These are phyloP conservation scores for Thuidium tamariscinum DNA, from an alignment of 225 moss, liverwort and hornwort genomes.

Conservation along the genomic window DNA sequence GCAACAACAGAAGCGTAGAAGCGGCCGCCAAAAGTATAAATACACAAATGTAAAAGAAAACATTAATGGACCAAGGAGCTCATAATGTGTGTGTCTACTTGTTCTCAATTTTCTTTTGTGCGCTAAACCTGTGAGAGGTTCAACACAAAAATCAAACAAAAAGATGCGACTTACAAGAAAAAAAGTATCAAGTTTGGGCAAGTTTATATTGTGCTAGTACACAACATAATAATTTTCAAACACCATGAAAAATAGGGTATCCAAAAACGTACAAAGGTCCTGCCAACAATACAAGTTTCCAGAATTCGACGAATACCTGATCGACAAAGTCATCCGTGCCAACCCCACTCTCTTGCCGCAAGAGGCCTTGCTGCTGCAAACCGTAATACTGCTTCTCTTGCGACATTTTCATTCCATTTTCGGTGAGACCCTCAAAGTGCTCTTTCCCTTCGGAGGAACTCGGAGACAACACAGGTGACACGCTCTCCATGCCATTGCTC, in stretches of 20 bases:
- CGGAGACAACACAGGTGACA: constrained; percentile 30
- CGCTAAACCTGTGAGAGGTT: not conserved
- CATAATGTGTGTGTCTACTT: not conserved
- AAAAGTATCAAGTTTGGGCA: not conserved
- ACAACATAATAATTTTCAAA: not conserved
- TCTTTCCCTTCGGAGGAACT: constrained; percentile 25
- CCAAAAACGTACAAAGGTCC: not conserved
- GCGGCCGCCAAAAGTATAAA: not conserved
- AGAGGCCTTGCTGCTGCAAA: not conserved
- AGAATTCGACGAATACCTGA: constrained; percentile 7
- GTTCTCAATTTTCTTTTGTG: not conserved
- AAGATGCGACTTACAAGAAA: not conserved
- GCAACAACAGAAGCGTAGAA: not conserved
- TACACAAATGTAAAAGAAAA: not conserved
- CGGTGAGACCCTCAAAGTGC: constrained; percentile 10
- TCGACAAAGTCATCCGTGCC: constrained; percentile 14
- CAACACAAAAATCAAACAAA: not conserved
- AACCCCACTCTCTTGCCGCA: constrained; percentile 13
- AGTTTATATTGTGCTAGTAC: not conserved
- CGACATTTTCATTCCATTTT: constrained; percentile 20
- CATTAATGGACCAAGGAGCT: not conserved
- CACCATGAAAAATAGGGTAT: too few relatives aligned
- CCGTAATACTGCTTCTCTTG: constrained; percentile 28
- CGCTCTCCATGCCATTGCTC: not conserved
- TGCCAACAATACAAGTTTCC: not conserved